Percentiles rank a stretch among this genome's conserved stretches.
These are phyloP conservation scores for Platanthera guangdongensis DNA, from an alignment of 106 monocot species.

Conservation along the genomic window DNA sequence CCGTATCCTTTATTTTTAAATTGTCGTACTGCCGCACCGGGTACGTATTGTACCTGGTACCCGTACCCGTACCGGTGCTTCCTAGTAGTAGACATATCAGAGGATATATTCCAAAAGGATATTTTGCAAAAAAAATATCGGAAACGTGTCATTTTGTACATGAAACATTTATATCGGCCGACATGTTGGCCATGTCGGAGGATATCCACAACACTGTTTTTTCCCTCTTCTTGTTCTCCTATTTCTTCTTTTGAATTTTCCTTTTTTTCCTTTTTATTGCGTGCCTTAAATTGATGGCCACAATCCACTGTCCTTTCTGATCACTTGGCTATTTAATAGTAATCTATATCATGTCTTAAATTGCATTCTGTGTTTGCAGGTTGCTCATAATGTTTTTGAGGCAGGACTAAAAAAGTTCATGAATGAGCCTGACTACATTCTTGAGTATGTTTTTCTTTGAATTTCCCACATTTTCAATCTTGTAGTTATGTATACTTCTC, in stretches of 20 bases:
- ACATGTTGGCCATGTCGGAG: too few relatives aligned
- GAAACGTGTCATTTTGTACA: too few relatives aligned
- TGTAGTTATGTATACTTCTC: not conserved
- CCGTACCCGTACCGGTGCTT: too few relatives aligned
- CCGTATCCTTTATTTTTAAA: too few relatives aligned
- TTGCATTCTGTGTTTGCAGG: conserved; percentile 33
- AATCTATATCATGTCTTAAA: not conserved
- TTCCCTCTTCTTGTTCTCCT: not conserved
- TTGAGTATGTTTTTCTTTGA: conserved; percentile 53
- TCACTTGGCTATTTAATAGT: conserved; percentile 1
- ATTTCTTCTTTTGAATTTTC: not conserved
- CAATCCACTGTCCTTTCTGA: not conserved
- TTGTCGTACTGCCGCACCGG: too few relatives aligned
- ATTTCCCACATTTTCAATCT: not conserved
- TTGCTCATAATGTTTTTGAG: conserved; percentile 94
- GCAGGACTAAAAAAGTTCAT: conserved; percentile 85
- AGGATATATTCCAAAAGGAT: too few relatives aligned
- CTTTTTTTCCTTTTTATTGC: not conserved
- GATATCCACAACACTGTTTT: not conserved
- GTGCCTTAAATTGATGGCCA: not conserved
- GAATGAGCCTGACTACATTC: conserved; percentile 88
- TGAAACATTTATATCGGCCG: too few relatives aligned
- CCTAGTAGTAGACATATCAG: too few relatives aligned
- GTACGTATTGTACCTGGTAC: too few relatives aligned
- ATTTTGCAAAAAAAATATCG: too few relatives aligned